Percentiles rank a stretch among this genome's conserved stretches.
phyloP scores from a whole-genome alignment of 2,329 filamentous ascomycete genomes.

The Endothia cerciana region DNA sequence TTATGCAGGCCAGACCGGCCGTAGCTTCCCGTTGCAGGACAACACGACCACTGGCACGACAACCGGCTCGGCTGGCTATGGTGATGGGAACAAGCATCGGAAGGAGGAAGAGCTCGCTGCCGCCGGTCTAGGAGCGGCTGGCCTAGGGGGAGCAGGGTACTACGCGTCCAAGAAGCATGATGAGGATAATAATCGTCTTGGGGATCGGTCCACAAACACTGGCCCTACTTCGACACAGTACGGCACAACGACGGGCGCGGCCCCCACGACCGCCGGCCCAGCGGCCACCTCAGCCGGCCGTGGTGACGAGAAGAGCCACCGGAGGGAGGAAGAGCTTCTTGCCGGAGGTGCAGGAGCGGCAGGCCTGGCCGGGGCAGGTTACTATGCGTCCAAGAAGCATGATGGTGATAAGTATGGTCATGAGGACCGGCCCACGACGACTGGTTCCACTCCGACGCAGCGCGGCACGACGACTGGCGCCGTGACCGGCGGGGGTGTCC shows the following conservation, averaged over 20 bases:
- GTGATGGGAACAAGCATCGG: background rate
- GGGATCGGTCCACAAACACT: background rate
- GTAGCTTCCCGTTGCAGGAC: background rate
- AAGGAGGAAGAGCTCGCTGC: conserved; percentile 6
- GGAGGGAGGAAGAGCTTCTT: conserved; percentile 7
- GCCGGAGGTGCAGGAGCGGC: conserved; percentile 19
- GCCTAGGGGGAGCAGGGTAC: conserved; percentile 19
- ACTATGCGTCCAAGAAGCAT: conserved; percentile 3
- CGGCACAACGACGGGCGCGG: background rate
- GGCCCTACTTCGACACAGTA: background rate
- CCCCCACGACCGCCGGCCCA: background rate
- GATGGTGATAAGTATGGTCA: background rate
- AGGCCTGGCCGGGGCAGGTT: conserved; percentile 19
- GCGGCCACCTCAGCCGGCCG: background rate
- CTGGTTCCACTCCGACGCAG: background rate
- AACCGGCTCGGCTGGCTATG: background rate
- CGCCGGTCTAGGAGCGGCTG: conserved; percentile 17
- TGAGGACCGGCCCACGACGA: background rate
- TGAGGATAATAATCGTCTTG: background rate
- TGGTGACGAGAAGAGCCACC: background rate
- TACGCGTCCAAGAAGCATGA: conserved; percentile 6
- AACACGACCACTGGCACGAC: background rate
- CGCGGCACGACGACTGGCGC: conserved; percentile 7
- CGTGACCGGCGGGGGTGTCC: conserved; percentile 14
- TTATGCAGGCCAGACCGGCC: background rate